A percentile compares a stretch with the other conserved stretches of the same genome.
These are phyloP conservation scores for Platanus orientalis DNA, from an alignment of 164 flowering plant species.

Conservation along the genomic window DNA sequence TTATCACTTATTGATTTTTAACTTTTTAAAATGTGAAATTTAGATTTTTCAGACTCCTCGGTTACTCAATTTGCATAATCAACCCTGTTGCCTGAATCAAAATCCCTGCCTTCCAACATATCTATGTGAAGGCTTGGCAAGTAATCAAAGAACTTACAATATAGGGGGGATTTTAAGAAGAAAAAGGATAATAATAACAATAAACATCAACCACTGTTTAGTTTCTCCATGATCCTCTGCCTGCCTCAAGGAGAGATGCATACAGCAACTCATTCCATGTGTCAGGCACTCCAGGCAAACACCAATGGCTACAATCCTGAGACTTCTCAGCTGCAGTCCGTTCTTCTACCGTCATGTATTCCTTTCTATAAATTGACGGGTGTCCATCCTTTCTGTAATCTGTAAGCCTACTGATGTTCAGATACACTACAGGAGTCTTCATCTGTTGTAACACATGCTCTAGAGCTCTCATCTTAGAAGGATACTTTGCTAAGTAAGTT, in stretches of 20 bases:
- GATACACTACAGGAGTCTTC: conserved; percentile 54
- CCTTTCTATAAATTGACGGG: conserved; percentile 72
- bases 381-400: conserved; percentile 83
- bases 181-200: not conserved
- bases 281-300: conserved; percentile 90
- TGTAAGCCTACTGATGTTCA: conserved; percentile 74
- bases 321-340: conserved; percentile 14
- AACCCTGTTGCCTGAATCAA: too few relatives aligned
- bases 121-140: not conserved
- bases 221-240: conserved; percentile 34
- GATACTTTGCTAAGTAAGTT: conserved; percentile 46
- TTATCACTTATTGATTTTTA: not conserved
- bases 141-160: not conserved
- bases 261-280: conserved; percentile 85
- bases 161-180: not conserved
- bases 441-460: conserved; percentile 37
- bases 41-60: too few relatives aligned
- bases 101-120: not conserved
- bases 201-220: conserved; percentile 1
- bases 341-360: conserved; percentile 26
- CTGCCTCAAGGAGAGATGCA: conserved; percentile 46
- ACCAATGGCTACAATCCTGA: conserved; percentile 95
- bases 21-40: too few relatives aligned
- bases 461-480: conserved; percentile 57
- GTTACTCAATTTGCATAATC: too few relatives aligned